Evolutionary conservation across 1,284 basidiomycete genomes (phyloP), one percentile per base, ranked within the genome.

Genomic region (Ceratobasidium sp.): DNA sequence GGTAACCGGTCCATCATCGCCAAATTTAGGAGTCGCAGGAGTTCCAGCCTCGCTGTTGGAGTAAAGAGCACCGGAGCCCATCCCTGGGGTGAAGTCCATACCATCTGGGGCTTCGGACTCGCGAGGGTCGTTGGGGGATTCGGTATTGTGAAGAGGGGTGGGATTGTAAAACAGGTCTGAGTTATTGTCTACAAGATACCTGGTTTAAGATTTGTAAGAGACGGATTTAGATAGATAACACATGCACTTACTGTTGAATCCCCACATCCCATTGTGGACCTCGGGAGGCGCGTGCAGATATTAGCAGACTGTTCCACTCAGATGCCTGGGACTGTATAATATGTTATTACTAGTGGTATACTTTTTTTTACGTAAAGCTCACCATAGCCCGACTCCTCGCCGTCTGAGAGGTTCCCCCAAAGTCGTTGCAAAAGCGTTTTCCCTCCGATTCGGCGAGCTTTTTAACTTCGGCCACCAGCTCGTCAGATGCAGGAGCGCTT

Each of bases 241-340:
- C n/a, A 23, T 32, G 21, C 23, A 80, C 85, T 76, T 76, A 94
- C 92, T 90, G 88, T 80, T 94, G 92, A 23, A 92, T 92, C 26
- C 91, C 90, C 44, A 93, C 84, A 79, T 94, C 92, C 92, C 92
- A 94, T 77, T 93, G 92, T 4, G 92, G 92, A 0, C 92, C 92
- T 74, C 92, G 84, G 74, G 90, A 87, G 9, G 92, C 92, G 46
- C 92, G 86, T 4, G 92, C 92, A 44, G 88, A 90, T 73, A 88
- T 86, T 57, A 94, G 82, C 61, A 92, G 78, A 0, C 92, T 93
- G 77, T 94, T 94, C 92, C 92, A 94, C 76, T 93, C 90, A 2
- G 91, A 92, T 16, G 92, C 91, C 28, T 70, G 67, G 14, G 32
- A 26, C 67, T 70, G 78, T 86, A 57, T 30, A 26, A 57, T n/a